Evolutionary conservation across 2,329 filamentous ascomycete genomes (phyloP), one percentile per base, ranked within the genome.

Genomic region (Amphichorda felina): DNA sequence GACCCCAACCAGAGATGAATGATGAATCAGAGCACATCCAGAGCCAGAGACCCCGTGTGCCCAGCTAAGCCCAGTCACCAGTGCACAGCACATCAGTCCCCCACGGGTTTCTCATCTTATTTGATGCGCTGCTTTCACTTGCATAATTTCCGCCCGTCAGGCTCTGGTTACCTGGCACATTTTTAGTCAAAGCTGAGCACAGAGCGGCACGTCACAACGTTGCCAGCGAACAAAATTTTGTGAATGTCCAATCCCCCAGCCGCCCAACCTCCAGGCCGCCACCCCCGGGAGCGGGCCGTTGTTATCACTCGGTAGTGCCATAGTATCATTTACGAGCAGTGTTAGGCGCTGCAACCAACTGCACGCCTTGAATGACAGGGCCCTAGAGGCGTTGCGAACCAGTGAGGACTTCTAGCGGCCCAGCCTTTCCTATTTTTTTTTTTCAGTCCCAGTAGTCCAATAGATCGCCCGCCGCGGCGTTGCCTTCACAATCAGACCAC

Each of bases 21-120:
- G 27, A 29, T 29, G 27, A 14, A 32, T 17, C 30, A 17, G 10
- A 17, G 32, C 35, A 37, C 35, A 37, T 19, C 35, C 35, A 37
- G 28, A 37, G 29, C 34, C 24, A 26, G n/a, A n/a, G n/a, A n/a
- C n/a, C n/a, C n/a, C n/a, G n/a, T n/a, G n/a, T 24, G 21, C 21
- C 6, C 21, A 24, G 21, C 21, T 10, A 24, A 24, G 24, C 24
- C 24, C 24, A 8, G 8, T 26, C 24, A n/a, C 8, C n/a, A 24
- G 21, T 24, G 21, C 21, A 24, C 21, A 24, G 10, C 21, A 24
- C 21, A 24, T 24, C 21, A 24, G 10, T 10, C 21, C 21, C 27
- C 27, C 15, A 29, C 6, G 7, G 13, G 15, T 29, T 29, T 16
- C 13, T n/a, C 5, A 5, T 29, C 6, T 16, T 5, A 29, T 29